Conservation (phyloP, 2,329 filamentous ascomycete genomes). For the Plectosphaerella sp. region DNA sequence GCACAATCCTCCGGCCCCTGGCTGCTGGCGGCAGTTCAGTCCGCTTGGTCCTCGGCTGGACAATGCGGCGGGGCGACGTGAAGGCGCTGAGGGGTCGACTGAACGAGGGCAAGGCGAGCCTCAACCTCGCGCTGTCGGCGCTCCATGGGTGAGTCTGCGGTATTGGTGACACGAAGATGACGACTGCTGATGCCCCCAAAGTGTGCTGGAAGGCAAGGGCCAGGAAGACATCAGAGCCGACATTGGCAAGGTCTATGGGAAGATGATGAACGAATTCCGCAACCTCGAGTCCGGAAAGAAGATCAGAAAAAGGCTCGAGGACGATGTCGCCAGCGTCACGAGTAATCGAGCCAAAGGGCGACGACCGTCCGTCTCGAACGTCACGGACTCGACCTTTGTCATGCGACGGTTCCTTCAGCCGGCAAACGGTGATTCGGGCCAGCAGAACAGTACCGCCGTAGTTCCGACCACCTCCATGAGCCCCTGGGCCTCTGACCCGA, state of each 20-base stretch:
- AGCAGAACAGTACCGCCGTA: neutral
- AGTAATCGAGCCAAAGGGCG: neutral
- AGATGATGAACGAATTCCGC: neutral
- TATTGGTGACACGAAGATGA: neutral
- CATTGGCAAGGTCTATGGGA: neutral
- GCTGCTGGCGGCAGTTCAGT: neutral
- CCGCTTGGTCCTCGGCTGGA: neutral
- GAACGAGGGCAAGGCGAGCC: constrained; percentile 2
- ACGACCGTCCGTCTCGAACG: neutral
- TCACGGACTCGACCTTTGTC: neutral
- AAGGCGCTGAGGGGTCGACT: neutral
- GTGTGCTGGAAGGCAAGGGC: constrained; percentile 1
- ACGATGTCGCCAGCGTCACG: neutral
- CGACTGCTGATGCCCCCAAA: neutral
- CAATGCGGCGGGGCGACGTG: neutral
- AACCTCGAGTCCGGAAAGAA: neutral
- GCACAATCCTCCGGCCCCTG: neutral
- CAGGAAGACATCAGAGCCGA: constrained; percentile 1
- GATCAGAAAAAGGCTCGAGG: neutral
- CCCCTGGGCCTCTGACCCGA: neutral
- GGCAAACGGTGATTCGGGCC: neutral
- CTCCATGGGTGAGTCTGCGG: neutral
- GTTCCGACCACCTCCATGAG: neutral
- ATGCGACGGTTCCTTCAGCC: neutral
- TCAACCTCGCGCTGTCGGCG: neutral